phyloP scores from a whole-genome alignment of 2,329 filamentous ascomycete species.

The Penicillium expansum region DNA sequence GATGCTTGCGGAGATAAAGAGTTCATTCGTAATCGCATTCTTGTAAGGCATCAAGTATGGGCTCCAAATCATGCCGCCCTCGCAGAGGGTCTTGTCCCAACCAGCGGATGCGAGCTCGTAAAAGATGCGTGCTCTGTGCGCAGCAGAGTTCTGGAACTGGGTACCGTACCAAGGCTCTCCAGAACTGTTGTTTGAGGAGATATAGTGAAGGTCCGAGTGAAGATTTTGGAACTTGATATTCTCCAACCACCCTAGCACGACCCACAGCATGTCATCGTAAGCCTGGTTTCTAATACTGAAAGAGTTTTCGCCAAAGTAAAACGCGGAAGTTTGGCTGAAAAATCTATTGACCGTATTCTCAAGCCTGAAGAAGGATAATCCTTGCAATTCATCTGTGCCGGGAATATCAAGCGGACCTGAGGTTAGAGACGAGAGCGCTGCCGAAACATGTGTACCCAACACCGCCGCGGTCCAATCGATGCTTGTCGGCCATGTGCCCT shows the following conservation, averaged over 20 bases:
- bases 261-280: slow-evolving; percentile 94
- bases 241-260: slow-evolving; percentile 88
- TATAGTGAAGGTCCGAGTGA: slow-evolving; percentile 65
- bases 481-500: slow-evolving; percentile 76
- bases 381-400: slow-evolving; percentile 9
- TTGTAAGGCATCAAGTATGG: slow-evolving; percentile 80
- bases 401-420: slow-evolving; percentile 48
- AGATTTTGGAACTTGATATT: slow-evolving; percentile 69
- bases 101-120: slow-evolving; percentile 76
- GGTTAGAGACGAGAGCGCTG: slow-evolving; percentile 69
- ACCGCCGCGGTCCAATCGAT: slow-evolving; percentile 96
- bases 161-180: slow-evolving; percentile 66
- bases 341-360: slow-evolving; percentile 81
- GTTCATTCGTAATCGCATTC: slow-evolving; percentile 92
- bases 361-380: slow-evolving; percentile 47
- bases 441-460: slow-evolving; percentile 73
- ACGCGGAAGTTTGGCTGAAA: slow-evolving; percentile 72
- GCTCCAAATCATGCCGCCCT: slow-evolving; percentile 90
- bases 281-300: slow-evolving; percentile 73
- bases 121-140: slow-evolving; percentile 79
- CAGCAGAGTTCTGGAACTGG: slow-evolving; percentile 72
- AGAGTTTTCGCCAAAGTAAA: slow-evolving; percentile 83
- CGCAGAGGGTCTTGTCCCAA: slow-evolving; percentile 79
- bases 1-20: slow-evolving; percentile 80
- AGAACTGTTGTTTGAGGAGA: slow-evolving; percentile 21